Percentiles rank a stretch among this genome's conserved stretches.
These are phyloP conservation scores for Termitomyces sp. DNA, from an alignment of 768 basidiomycete species.

Conservation along the genomic window DNA sequence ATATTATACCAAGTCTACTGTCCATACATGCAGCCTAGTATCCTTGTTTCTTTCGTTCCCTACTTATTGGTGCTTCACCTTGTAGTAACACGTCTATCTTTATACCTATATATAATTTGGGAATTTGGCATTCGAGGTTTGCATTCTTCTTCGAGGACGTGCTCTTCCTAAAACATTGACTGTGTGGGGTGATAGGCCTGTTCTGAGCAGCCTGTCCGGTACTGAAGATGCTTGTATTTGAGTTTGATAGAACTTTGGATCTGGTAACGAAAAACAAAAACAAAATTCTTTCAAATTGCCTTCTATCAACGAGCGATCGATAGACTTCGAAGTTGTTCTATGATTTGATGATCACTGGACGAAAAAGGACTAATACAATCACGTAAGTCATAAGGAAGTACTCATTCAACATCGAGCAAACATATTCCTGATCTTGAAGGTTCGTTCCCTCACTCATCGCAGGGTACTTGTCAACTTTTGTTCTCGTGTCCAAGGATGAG, in stretches of 20 bases:
- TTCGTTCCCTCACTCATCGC: neutral
- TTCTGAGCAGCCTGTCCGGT: constrained; percentile 9
- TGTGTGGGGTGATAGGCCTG: neutral
- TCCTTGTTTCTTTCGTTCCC: neutral
- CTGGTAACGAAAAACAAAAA: neutral
- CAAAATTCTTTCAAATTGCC: constrained; percentile 11
- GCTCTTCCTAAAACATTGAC: constrained; percentile 12
- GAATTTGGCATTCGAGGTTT: neutral
- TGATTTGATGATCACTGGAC: constrained; percentile 7
- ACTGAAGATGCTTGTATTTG: constrained; percentile 5
- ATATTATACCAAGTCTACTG: constrained; percentile 6
- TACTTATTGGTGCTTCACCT: neutral
- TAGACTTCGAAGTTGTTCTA: constrained; percentile 5
- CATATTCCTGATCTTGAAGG: constrained; percentile 5
- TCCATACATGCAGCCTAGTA: constrained; percentile 5
- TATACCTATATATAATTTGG: constrained; percentile 1
- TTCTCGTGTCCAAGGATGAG: constrained; percentile 2
- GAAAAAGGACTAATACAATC: constrained; percentile 15
- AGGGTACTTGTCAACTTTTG: constrained; percentile 1
- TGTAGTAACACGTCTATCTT: constrained; percentile 7
- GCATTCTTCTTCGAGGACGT: neutral
- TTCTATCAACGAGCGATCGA: constrained; percentile 1
- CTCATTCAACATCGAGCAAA: constrained; percentile 1
- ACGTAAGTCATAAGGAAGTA: constrained; percentile 8
- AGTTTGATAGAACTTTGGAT: constrained; percentile 10